Evolutionary conservation across 1,284 basidiomycete genomes (phyloP), one percentile per base, ranked within the genome.

Genomic region (Cutaneotrichosporon sp.): DNA sequence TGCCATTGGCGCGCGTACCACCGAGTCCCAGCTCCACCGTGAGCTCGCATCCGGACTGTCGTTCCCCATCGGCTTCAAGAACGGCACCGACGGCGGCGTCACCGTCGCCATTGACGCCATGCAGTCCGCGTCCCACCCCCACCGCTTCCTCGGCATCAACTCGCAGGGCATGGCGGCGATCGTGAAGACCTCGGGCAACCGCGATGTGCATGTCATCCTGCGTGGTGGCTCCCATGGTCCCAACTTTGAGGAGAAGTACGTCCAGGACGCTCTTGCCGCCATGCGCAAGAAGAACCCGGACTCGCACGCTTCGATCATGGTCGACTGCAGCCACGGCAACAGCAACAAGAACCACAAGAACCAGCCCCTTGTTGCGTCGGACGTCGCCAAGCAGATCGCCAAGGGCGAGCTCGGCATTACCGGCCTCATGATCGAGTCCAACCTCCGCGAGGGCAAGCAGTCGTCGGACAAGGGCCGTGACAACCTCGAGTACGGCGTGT

Each of bases 111-210:
- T 98, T 51, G 94, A 99, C 75, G 94, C 96, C 14, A 97, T 98
- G 88, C 84, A 87, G 60, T 87, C 90, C 0, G 84, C 91, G 11
- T 86, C 85, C 6, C 87, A 91, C 71, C 88, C 91, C 17, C 94
- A 98, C 76, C 88, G 88, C 50, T 99, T 99, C 81, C 90, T 99
- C 83, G 93, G 92, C 67, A 93, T 99, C 59, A 97, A 93, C 47
- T 87, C 90, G 68, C 88, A 94, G 59, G 93, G 82, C 42, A 83
- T 97, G 52, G 92, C 93, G 17, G 82, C 91, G 32, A 98, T 98
- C 72, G 94, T 97, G 70, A 90, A 91, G 77, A 97, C 94, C 5
- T 79, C 85, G 51, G 94, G 93, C 10, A 93, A 96, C 79, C 70
- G 84, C 61, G 88, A 93, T 72, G 87, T 93, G 17, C 92, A 97